A percentile compares a stretch with the other conserved stretches of the same genome.
These are phyloP conservation scores for Neonectria punicea DNA, from an alignment of 2,329 filamentous ascomycete genomes.

Conservation along the genomic window DNA sequence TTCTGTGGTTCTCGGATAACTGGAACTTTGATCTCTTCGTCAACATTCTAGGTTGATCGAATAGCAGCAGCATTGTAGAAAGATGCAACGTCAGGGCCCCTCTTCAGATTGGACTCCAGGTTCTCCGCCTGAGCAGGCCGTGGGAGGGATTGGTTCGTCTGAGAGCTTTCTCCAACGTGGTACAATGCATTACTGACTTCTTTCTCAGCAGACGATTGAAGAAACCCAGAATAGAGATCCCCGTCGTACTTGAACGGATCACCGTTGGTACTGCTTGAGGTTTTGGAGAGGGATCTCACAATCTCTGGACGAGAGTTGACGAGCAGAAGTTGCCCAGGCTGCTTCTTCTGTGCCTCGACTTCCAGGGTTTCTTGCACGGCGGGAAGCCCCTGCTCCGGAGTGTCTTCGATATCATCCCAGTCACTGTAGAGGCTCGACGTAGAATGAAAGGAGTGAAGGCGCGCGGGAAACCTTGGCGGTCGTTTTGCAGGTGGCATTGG, in stretches of 20 bases:
- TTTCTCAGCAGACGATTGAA: slow-evolving; percentile 53
- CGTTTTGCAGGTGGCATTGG: slow-evolving; percentile 21
- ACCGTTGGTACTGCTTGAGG: slow-evolving; percentile 49
- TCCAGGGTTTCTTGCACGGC: background rate
- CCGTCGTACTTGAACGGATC: slow-evolving; percentile 61
- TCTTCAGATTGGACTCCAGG: slow-evolving; percentile 12
- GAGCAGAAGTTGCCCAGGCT: background rate
- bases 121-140: slow-evolving; percentile 12
- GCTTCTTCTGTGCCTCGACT: slow-evolving; percentile 1
- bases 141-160: slow-evolving; percentile 16
- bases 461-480: slow-evolving; percentile 21
- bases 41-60: slow-evolving; percentile 54
- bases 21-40: slow-evolving; percentile 52
- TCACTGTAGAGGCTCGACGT: slow-evolving; percentile 45
- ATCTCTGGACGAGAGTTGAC: slow-evolving; percentile 18
- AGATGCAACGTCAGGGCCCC: slow-evolving; percentile 30
- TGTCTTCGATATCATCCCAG: slow-evolving; percentile 13
- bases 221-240: slow-evolving; percentile 50
- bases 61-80: slow-evolving; percentile 53
- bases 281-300: slow-evolving; percentile 37
- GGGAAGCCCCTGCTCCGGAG: slow-evolving; percentile 18
- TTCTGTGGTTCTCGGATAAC: slow-evolving; percentile 37
- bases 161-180: slow-evolving; percentile 39
- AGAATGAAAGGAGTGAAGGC: slow-evolving; percentile 42
- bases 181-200: slow-evolving; percentile 56